Evolutionary conservation across 192 early-diverging fungal species (phyloP).

Genomic region (Rhizoclosmatium globosum): DNA sequence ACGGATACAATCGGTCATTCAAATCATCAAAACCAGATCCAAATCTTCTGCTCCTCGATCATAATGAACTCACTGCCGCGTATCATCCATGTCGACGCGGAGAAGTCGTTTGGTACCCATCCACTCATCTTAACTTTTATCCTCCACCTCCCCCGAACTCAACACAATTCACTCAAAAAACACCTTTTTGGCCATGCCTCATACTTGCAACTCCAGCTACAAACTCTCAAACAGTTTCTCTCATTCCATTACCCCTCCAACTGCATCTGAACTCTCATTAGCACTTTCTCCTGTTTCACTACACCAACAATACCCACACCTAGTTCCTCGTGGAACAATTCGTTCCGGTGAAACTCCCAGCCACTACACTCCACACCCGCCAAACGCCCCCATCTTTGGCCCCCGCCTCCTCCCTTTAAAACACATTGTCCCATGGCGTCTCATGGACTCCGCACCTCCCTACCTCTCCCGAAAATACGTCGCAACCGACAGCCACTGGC

Average conservation of each 20-base stretch:
- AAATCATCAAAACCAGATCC: background rate
- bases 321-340: conserved; percentile 1
- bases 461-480: conserved; percentile 2
- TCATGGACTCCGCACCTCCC: conserved; percentile 20
- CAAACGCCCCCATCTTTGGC: conserved; percentile 10
- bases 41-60: conserved; percentile 2
- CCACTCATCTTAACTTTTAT: conserved; percentile 24
- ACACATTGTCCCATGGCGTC: conserved; percentile 27
- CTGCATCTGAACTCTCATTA: conserved; percentile 3
- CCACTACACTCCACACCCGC: conserved; percentile 31
- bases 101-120: conserved; percentile 34
- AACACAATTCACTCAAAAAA: background rate
- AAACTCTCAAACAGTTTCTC: background rate
- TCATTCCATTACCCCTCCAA: conserved; percentile 30
- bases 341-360: conserved; percentile 3
- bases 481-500: conserved; percentile 19
- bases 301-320: background rate
- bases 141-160: conserved; percentile 2
- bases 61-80: background rate
- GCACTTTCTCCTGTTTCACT: background rate
- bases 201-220: background rate
- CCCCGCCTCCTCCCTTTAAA: background rate
- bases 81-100: conserved; percentile 20
- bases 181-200: conserved; percentile 31
- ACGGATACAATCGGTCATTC: background rate